Evolutionary conservation across 768 basidiomycete genomes (phyloP).

Genomic region (Calocybe cyanea): DNA sequence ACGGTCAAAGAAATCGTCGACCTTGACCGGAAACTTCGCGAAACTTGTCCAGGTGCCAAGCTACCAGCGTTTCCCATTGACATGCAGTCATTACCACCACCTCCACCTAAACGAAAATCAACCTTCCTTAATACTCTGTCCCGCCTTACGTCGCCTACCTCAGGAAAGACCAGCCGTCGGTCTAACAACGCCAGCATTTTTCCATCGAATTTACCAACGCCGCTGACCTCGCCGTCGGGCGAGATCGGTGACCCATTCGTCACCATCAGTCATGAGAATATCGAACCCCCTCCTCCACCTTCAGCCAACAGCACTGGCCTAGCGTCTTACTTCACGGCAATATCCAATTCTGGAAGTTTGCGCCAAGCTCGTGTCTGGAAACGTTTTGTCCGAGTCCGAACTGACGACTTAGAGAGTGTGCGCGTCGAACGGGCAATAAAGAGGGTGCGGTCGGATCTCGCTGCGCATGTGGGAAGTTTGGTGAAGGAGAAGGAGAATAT

Average conservation of each 20-base stretch:
- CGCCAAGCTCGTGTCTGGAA: slow-evolving; percentile 74
- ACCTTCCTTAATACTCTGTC: slow-evolving; percentile 85
- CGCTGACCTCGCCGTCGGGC: slow-evolving; percentile 46
- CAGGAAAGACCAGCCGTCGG: slow-evolving; percentile 45
- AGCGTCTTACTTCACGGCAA: slow-evolving; percentile 74
- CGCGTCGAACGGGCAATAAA: slow-evolving; percentile 86
- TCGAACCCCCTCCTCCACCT: slow-evolving; percentile 25
- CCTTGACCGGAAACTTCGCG: slow-evolving; percentile 76
- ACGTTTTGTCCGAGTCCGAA: slow-evolving; percentile 79
- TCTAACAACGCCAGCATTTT: slow-evolving; percentile 29
- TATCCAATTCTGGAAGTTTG: slow-evolving; percentile 64
- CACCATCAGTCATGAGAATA: slow-evolving; percentile 30
- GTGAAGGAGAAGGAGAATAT: slow-evolving; percentile 31
- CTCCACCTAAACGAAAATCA: slow-evolving; percentile 71
- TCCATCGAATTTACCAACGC: slow-evolving; percentile 38
- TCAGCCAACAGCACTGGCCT: slow-evolving; percentile 62
- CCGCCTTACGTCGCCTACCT: slow-evolving; percentile 71
- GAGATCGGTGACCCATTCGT: slow-evolving; percentile 65
- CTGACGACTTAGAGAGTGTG: slow-evolving; percentile 84
- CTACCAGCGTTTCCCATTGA: slow-evolving; percentile 65
- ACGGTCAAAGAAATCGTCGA: slow-evolving; percentile 74
- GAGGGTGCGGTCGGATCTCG: slow-evolving; percentile 80
- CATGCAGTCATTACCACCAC: slow-evolving; percentile 43
- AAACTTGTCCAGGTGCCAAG: slow-evolving; percentile 50
- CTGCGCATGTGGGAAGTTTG: slow-evolving; percentile 53